Conservation (phyloP, 1,139 yeast species). For the Keqinozyma sinolaborantium region DNA sequence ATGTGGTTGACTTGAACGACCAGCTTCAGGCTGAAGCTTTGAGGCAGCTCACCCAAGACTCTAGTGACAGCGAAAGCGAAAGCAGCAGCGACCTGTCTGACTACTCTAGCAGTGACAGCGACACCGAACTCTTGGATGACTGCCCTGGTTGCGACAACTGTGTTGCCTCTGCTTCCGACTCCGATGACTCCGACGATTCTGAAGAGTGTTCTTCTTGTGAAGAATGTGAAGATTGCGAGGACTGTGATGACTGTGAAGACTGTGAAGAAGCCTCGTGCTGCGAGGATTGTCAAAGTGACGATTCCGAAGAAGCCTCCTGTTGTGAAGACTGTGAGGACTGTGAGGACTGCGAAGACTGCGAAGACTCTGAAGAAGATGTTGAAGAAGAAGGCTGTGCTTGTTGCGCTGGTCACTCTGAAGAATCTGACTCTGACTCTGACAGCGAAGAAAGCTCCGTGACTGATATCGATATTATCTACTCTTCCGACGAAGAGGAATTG, state of each 20-base stretch:
- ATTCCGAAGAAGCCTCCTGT: neutral
- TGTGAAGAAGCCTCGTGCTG: neutral
- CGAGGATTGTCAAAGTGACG: neutral
- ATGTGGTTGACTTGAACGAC: slow-evolving; percentile 32
- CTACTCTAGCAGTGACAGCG: slow-evolving; percentile 1
- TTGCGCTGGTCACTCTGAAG: slow-evolving; percentile 1
- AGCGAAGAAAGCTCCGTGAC: slow-evolving; percentile 18
- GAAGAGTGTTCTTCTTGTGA: neutral
- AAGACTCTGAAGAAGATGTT: slow-evolving; percentile 3
- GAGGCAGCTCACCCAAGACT: slow-evolving; percentile 6
- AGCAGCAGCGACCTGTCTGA: neutral
- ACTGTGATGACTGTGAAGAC: slow-evolving; percentile 1
- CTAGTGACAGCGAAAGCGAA: slow-evolving; percentile 1
- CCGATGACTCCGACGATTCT: slow-evolving; percentile 1
- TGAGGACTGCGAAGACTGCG: neutral
- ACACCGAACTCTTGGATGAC: slow-evolving; percentile 5
- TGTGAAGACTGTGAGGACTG: neutral
- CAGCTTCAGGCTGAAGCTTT: slow-evolving; percentile 34
- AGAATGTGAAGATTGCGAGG: neutral
- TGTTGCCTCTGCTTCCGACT: slow-evolving; percentile 7
- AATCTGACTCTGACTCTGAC: slow-evolving; percentile 10
- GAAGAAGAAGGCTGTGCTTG: slow-evolving; percentile 1
- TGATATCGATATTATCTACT: slow-evolving; percentile 27
- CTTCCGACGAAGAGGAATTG: slow-evolving; percentile 30
- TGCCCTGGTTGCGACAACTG: slow-evolving; percentile 3